These are phyloP conservation scores for Quercus berberidifolia DNA, from an alignment of 306 rosid genomes.

Conservation along the genomic window DNA sequence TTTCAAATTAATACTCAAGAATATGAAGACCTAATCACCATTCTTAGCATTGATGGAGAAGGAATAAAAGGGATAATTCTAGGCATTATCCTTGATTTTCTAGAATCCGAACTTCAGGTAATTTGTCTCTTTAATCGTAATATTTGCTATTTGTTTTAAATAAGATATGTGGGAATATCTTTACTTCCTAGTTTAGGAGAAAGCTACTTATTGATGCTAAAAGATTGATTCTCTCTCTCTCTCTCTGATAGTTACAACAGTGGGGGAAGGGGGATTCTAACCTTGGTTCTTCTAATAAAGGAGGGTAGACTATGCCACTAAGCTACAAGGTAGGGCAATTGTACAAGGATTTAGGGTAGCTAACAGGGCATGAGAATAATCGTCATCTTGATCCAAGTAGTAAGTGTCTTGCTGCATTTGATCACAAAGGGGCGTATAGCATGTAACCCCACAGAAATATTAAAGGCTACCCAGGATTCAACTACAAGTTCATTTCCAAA, in stretches of 20 bases:
- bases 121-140: too few relatives aligned
- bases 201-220: neutral
- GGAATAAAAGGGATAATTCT: conserved; percentile 63
- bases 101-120: conserved; percentile 68
- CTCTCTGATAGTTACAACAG: too few relatives aligned
- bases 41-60: conserved; percentile 72
- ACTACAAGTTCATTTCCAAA: neutral
- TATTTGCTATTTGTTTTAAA: neutral
- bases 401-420: neutral
- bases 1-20: conserved; percentile 32
- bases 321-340: too few relatives aligned
- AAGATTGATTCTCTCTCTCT: neutral
- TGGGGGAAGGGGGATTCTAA: too few relatives aligned
- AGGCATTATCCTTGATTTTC: conserved; percentile 46
- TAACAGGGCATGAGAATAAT: neutral
- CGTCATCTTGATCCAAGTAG: neutral
- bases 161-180: neutral
- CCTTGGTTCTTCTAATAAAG: too few relatives aligned
- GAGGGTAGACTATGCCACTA: too few relatives aligned
- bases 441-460: neutral
- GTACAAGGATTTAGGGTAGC: neutral
- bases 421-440: neutral
- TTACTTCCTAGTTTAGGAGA: neutral
- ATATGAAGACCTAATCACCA: conserved; percentile 49
- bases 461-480: neutral